phyloP scores from a whole-genome alignment of 495 filamentous ascomycete genomes.

The Margaritispora aquatica region DNA sequence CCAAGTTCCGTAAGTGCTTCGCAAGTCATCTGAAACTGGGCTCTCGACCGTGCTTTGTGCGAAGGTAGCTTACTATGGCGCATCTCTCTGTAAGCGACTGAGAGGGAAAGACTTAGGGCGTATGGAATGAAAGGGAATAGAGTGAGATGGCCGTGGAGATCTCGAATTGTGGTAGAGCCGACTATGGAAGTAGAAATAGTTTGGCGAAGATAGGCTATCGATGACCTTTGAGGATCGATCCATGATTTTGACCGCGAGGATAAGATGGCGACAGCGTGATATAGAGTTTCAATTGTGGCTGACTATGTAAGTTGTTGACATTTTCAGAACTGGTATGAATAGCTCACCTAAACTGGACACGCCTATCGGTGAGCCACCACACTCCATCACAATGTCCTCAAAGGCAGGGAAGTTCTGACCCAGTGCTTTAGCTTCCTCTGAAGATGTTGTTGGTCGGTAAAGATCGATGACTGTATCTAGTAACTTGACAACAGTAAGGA shows the following conservation, averaged over 20 bases:
- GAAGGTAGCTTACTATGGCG: conserved; percentile 58
- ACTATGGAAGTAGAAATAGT: conserved; percentile 60
- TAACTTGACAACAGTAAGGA: conserved; percentile 40
- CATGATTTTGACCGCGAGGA: conserved; percentile 42
- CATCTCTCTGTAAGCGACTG: conserved; percentile 66
- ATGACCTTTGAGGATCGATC: conserved; percentile 46
- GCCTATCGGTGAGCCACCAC: conserved; percentile 32
- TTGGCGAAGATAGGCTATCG: conserved; percentile 49
- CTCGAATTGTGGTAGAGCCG: conserved; percentile 50
- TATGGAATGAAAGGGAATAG: conserved; percentile 64
- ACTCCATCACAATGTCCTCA: conserved; percentile 55
- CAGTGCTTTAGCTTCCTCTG: conserved; percentile 38
- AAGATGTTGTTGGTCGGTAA: conserved; percentile 49
- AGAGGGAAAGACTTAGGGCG: conserved; percentile 58
- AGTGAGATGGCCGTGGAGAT: conserved; percentile 45
- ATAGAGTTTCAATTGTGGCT: conserved; percentile 63
- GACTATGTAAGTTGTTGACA: no score
- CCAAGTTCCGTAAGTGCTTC: conserved; percentile 48
- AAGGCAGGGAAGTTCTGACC: conserved; percentile 56
- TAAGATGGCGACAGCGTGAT: conserved; percentile 63
- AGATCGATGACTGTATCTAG: conserved; percentile 61
- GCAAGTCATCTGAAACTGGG: conserved; percentile 53
- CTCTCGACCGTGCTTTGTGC: conserved; percentile 53
- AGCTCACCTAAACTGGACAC: conserved; percentile 42
- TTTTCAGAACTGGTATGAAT: no score